Evolutionary conservation across 768 basidiomycete species (phyloP), one percentile per base, ranked within the genome.

Genomic region (Agrocybe praecox): DNA sequence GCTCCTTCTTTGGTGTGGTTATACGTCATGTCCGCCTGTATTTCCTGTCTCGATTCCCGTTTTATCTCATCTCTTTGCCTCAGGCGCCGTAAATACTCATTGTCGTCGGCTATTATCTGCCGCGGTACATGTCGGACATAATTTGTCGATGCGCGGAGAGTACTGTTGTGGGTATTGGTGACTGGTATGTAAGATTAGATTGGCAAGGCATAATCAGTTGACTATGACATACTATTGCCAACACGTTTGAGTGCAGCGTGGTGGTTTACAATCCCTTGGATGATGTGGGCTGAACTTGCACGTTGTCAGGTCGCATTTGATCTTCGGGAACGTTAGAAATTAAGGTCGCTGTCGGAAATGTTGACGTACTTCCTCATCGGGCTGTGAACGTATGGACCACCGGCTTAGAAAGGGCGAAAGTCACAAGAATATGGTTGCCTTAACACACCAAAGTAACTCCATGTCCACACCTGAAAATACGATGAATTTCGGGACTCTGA

Each of bases 81-180:
- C 56, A 52, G 56, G 57, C 43, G 19, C 36, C 15, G 34, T 29
- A 14, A 48, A 7, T 23, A 21, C 32, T 42, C 21, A 18, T 21
- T 14, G 45, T 44, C 21, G 22, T 47, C 40, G 43, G 44, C 52
- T 61, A 60, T 58, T 58, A 44, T 53, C 55, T 58, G 6, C 43
- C 59, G 5, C 26, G 43, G 61, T 59, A 63, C 86, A 88, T n/a
- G 67, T 62, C 11, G 86, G 84, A 66, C 88, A 90, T 48, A 71
- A 69, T 56, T 74, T 82, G 62, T 87, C 80, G 68, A 88, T 77
- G 60, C 86, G 81, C 6, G 86, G 87, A 23, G 84, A 79, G 66
- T 88, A 89, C 65, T 87, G 87, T 62, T 90, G 83, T 22, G 86
- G 85, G 59, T 76, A 86, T 65, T 87, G 83, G 44, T 72, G 84